These are phyloP conservation scores for Leccinum ochraceum DNA, from an alignment of 768 basidiomycete genomes.

Conservation along the genomic window DNA sequence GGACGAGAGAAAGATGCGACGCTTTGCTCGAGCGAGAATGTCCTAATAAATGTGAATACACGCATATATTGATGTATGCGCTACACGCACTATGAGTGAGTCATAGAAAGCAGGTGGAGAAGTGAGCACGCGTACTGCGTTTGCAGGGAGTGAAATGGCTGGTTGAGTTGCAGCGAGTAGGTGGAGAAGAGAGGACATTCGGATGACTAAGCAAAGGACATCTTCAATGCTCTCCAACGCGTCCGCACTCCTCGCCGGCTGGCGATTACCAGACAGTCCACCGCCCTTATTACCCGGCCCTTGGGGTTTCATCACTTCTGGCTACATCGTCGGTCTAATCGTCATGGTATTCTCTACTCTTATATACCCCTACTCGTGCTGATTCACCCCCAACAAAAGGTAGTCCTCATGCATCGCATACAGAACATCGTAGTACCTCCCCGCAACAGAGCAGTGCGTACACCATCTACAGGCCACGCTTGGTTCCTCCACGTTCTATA, in stretches of 20 bases:
- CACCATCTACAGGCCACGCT: constrained; percentile 26
- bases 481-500: constrained; percentile 30
- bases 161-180: constrained; percentile 46
- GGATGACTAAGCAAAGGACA: constrained; percentile 26
- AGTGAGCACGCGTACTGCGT: constrained; percentile 53
- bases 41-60: constrained; percentile 43
- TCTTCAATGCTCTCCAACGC: constrained; percentile 8
- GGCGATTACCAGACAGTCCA: neutral
- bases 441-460: constrained; percentile 32
- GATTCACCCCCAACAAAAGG: constrained; percentile 40
- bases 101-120: constrained; percentile 61
- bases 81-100: constrained; percentile 49
- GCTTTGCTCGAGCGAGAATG: constrained; percentile 75
- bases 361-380: neutral
- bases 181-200: constrained; percentile 13
- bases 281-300: constrained; percentile 50
- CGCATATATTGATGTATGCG: neutral
- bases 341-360: constrained; percentile 51
- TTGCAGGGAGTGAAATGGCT: constrained; percentile 44
- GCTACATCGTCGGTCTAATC: constrained; percentile 68
- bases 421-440: constrained; percentile 78
- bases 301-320: constrained; percentile 72
- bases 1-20: constrained; percentile 86
- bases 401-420: constrained; percentile 69
- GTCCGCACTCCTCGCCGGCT: constrained; percentile 29